phyloP scores from a whole-genome alignment of 208 protist species.

The Crithidia sp. region DNA sequence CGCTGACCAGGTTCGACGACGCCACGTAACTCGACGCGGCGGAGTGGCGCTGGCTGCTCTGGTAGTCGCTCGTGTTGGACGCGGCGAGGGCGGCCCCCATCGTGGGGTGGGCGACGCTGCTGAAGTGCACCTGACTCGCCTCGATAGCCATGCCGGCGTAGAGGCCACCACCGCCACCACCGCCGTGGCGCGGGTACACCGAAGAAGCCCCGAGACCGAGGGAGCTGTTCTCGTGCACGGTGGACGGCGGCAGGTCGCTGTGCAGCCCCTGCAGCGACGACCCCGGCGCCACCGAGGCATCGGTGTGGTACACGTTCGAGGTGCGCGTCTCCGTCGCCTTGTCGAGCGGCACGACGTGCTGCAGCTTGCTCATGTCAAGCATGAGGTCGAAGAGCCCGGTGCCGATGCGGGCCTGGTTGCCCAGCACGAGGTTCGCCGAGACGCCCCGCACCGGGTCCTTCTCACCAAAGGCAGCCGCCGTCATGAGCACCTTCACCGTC shows the following conservation, averaged over 20 bases:
- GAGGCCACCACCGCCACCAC: slow-evolving; percentile 13
- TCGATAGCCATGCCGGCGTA: slow-evolving; percentile 60
- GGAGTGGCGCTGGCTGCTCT: slow-evolving; percentile 29
- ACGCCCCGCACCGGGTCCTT: slow-evolving; percentile 96
- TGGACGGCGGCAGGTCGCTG: slow-evolving; percentile 62
- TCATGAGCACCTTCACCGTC: slow-evolving; percentile 99
- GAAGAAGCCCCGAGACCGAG: slow-evolving; percentile 38
- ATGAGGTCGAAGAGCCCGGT: slow-evolving; percentile 98
- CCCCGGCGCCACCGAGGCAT: slow-evolving; percentile 57
- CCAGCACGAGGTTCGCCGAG: slow-evolving; percentile 98
- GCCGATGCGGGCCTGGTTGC: slow-evolving; percentile 96
- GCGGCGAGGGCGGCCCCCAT: slow-evolving; percentile 24
- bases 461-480: slow-evolving; percentile 97
- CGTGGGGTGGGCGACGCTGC: slow-evolving; percentile 26
- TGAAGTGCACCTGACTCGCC: slow-evolving; percentile 72
- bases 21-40: slow-evolving; percentile 26
- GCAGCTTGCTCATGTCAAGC: slow-evolving; percentile 93
- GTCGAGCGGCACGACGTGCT: slow-evolving; percentile 80
- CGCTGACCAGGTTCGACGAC: slow-evolving; percentile 23
- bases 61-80: slow-evolving; percentile 47
- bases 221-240: slow-evolving; percentile 72
- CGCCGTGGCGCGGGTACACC: slow-evolving; percentile 21
- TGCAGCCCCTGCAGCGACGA: slow-evolving; percentile 26
- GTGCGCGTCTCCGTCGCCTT: slow-evolving; percentile 78
- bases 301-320: slow-evolving; percentile 83